Percentiles rank a stretch among this genome's conserved stretches.
These are phyloP conservation scores for Noccaea bulbosa DNA, from an alignment of 345 rosid genomes.

Conservation along the genomic window DNA sequence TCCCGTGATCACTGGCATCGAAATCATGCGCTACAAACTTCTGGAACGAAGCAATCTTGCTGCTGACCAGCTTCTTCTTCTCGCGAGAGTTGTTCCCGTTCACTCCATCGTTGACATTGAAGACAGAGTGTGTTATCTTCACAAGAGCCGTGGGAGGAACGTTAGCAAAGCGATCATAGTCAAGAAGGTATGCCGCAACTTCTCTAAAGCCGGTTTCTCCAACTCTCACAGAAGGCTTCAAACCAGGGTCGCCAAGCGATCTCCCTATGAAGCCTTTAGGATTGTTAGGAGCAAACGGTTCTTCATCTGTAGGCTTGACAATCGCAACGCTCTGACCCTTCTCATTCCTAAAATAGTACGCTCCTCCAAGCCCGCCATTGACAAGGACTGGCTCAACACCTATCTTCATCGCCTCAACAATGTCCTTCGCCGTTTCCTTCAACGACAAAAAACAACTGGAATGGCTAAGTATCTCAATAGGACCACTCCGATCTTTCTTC, in stretches of 20 bases:
- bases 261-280: conserved; percentile 80
- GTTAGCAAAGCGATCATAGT: conserved; percentile 64
- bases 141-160: conserved; percentile 77
- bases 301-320: conserved; percentile 81
- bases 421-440: conserved; percentile 49
- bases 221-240: conserved; percentile 71
- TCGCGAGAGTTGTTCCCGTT: conserved; percentile 53
- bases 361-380: conserved; percentile 65
- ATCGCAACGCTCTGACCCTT: conserved; percentile 65
- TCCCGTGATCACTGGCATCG: conserved; percentile 76
- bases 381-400: conserved; percentile 61
- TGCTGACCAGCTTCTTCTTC: conserved; percentile 50
- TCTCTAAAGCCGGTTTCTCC: conserved; percentile 81
- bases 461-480: conserved; percentile 59
- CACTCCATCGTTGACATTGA: conserved; percentile 67
- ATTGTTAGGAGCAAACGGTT: conserved; percentile 85
- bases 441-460: conserved; percentile 44
- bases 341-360: conserved; percentile 61
- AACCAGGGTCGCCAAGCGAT: conserved; percentile 75
- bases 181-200: conserved; percentile 76
- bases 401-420: conserved; percentile 54
- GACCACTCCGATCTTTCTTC: conserved; percentile 57
- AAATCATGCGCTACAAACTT: conserved; percentile 74
- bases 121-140: conserved; percentile 63
- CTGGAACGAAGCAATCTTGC: conserved; percentile 82